Base-by-base conservation (phyloP, 345 rosid species). In the Heritiera littoralis region DNA sequence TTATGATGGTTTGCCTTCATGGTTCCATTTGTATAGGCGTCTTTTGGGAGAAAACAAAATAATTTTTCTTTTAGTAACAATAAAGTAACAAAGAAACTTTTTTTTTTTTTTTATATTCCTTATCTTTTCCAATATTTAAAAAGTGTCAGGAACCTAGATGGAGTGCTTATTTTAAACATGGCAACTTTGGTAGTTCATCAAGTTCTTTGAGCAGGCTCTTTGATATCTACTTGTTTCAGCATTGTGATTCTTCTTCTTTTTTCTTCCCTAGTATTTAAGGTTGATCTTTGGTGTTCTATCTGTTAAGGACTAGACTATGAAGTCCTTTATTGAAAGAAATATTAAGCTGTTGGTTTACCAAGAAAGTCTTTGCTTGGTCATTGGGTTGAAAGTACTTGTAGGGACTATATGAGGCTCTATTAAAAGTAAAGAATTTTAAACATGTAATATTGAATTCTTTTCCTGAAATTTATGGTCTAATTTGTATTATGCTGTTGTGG, bases 361-460 rank as follows among this genome's bases (percentile, higher is more conserved):
- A 9, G 59, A n/a, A 51, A 48, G 41, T 49, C 17, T 74, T 12
- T 74, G 32, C 7, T 74, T 74, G 64, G 32, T 55, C 17, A 4
- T 41, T 54, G 28, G 76, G 49, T 74, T 74, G 65, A 40, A 40
- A 35, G 70, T 66, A 65, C 10, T 63, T 32, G 14, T 32, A 46
- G 54, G 56, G 59, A 18, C 23, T 18, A 18, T 69, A 46, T 20
- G 14, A 12, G 55, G 55, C 7, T 18, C 18, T 32, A 6, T 68
- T 46, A 28, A 49, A 71, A 51, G 45, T 46, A 30, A 51, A 30
- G 23, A 71, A 51, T 28, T 71, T 71, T 49, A 11, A 30, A 46
- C 6, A 13, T 48, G 23, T 69, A 18, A 1, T 28, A 46, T 7
- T 46, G 17, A 15, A 1, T 66, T 6, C 46, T 43, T 43, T 43